phyloP scores from a whole-genome alignment of 495 filamentous ascomycete genomes.

The Trichoderma erinaceum region DNA sequence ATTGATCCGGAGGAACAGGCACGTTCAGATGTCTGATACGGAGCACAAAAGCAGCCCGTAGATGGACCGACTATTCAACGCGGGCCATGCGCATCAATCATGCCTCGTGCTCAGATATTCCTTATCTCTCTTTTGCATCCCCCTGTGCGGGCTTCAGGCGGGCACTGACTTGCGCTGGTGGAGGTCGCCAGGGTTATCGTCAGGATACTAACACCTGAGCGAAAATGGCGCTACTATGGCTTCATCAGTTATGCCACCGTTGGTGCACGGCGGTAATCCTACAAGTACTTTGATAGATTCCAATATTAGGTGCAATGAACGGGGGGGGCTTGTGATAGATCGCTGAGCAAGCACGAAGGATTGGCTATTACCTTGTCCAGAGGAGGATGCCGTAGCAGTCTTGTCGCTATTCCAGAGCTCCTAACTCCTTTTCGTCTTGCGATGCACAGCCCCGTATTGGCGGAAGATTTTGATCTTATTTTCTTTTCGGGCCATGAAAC shows the following conservation, averaged over 20 bases:
- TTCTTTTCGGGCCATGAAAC: neutral
- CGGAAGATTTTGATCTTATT: neutral
- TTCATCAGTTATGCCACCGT: neutral
- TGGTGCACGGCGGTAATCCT: neutral
- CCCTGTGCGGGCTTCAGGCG: neutral
- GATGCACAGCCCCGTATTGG: neutral
- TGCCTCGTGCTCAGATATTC: neutral
- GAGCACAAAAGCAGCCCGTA: neutral
- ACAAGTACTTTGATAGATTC: neutral
- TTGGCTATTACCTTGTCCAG: too few species aligned
- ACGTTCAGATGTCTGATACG: neutral
- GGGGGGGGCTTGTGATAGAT: too few species aligned
- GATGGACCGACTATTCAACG: neutral
- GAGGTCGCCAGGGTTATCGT: constrained; percentile 5
- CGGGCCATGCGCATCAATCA: neutral
- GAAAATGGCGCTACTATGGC: neutral
- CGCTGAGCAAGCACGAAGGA: too few species aligned
- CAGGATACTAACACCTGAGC: neutral
- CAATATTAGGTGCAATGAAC: neutral
- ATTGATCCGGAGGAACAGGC: neutral
- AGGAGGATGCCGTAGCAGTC: too few species aligned
- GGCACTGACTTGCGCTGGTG: constrained; percentile 1
- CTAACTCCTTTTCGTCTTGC: neutral
- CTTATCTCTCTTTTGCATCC: neutral
- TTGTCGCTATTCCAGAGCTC: neutral